Evolutionary conservation across 768 basidiomycete genomes (phyloP).

Genomic region (Collybia nuda): DNA sequence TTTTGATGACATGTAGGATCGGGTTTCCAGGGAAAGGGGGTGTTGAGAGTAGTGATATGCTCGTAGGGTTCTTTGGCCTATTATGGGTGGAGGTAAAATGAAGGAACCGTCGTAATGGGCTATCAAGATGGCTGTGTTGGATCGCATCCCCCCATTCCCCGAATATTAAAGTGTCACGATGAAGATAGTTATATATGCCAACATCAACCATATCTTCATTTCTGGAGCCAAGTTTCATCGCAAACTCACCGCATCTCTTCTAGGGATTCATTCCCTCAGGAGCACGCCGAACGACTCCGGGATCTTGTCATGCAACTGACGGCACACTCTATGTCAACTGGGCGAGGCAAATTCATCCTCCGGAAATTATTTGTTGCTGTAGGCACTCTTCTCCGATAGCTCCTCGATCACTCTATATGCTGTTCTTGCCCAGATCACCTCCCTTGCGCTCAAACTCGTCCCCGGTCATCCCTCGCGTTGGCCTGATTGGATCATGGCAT

Average conservation of each 20-base stretch:
- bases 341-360: constrained; percentile 68
- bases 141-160: no score
- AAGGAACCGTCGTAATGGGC: no score
- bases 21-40: no score
- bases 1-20: no score
- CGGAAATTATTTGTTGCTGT: constrained; percentile 90
- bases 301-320: constrained; percentile 72
- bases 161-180: neutral
- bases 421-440: constrained; percentile 46
- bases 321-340: constrained; percentile 57
- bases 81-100: no score
- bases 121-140: no score
- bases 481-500: constrained; percentile 76
- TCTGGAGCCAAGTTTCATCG: constrained; percentile 2
- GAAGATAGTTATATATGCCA: neutral
- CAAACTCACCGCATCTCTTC: neutral
- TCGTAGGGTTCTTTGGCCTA: no score
- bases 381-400: constrained; percentile 24
- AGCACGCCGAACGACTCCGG: constrained; percentile 56
- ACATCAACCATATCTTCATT: neutral
- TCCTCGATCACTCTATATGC: constrained; percentile 7
- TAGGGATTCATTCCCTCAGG: constrained; percentile 76
- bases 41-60: no score
- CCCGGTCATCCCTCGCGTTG: constrained; percentile 58
- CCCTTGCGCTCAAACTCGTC: constrained; percentile 70